phyloP scores from a whole-genome alignment of 345 rosid genomes.

The Anastatica hierochuntica region DNA sequence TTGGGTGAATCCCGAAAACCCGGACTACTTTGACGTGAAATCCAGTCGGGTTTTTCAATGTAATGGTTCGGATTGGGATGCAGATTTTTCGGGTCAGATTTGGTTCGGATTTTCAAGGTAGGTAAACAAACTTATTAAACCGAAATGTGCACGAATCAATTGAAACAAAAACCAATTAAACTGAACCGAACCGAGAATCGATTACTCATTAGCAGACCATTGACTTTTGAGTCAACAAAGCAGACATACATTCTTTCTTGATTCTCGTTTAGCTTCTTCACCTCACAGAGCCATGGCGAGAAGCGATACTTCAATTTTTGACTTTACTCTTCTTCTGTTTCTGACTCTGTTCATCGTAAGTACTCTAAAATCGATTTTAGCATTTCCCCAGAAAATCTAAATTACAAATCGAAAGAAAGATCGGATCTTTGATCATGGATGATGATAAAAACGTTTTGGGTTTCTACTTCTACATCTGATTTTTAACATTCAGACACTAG shows the following conservation, averaged over 20 bases:
- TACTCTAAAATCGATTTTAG: not conserved
- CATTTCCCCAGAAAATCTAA: not conserved
- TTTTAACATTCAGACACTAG: not conserved
- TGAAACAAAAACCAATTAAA: too few species aligned
- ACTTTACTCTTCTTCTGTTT: constrained; percentile 8
- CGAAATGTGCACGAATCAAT: too few species aligned
- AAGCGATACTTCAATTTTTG: not conserved
- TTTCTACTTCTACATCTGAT: not conserved
- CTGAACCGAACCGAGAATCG: too few species aligned
- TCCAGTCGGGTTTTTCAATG: too few species aligned
- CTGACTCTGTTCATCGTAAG: constrained; percentile 9
- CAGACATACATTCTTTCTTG: too few species aligned
- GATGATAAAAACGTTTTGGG: not conserved
- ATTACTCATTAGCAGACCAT: too few species aligned
- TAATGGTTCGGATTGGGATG: too few species aligned
- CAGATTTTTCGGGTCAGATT: too few species aligned
- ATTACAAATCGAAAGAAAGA: not conserved
- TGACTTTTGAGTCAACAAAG: not conserved
- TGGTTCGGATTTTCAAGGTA: too few species aligned
- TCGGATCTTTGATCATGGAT: constrained; percentile 12
- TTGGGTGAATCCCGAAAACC: too few species aligned
- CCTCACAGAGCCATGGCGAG: constrained; percentile 16
- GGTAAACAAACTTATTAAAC: too few species aligned
- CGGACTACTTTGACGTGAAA: too few species aligned
- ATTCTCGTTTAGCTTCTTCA: not conserved